Conservation (phyloP, 2,329 filamentous ascomycete species). For the Aotearoamyces nothofagi region DNA sequence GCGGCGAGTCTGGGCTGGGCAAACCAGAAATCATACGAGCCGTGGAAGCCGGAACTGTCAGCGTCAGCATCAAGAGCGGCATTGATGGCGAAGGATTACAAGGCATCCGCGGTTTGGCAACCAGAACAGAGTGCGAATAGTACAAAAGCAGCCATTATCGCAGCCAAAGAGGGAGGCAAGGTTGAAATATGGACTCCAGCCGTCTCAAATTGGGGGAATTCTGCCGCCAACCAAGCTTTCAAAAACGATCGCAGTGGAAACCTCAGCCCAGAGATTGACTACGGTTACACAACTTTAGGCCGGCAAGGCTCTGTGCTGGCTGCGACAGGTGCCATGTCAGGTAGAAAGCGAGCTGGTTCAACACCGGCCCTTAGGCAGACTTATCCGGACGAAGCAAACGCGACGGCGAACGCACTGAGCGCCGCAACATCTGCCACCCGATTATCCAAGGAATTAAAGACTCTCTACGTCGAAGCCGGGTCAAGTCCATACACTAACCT, state of each 20-base stretch:
- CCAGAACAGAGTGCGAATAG: constrained; percentile 49
- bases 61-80: constrained; percentile 45
- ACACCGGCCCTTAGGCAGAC: constrained; percentile 31
- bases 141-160: constrained; percentile 60
- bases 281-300: constrained; percentile 30
- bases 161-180: constrained; percentile 36
- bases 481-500: constrained; percentile 54
- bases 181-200: constrained; percentile 34
- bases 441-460: constrained; percentile 27
- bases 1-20: constrained; percentile 63
- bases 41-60: constrained; percentile 50
- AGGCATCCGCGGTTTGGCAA: constrained; percentile 38
- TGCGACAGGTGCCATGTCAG: constrained; percentile 61
- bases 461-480: constrained; percentile 42
- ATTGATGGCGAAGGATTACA: constrained; percentile 41
- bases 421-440: constrained; percentile 57
- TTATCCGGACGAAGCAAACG: constrained; percentile 42
- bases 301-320: constrained; percentile 55
- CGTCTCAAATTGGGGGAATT: constrained; percentile 34
- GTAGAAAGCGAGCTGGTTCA: constrained; percentile 44
- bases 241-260: constrained; percentile 24
- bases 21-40: constrained; percentile 47
- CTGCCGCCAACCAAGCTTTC: constrained; percentile 57
- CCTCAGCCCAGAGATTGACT: constrained; percentile 27
- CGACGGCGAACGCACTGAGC: constrained; percentile 52